Conservation (phyloP, 148 eudicot genomes). For the Beta vulgaris region DNA sequence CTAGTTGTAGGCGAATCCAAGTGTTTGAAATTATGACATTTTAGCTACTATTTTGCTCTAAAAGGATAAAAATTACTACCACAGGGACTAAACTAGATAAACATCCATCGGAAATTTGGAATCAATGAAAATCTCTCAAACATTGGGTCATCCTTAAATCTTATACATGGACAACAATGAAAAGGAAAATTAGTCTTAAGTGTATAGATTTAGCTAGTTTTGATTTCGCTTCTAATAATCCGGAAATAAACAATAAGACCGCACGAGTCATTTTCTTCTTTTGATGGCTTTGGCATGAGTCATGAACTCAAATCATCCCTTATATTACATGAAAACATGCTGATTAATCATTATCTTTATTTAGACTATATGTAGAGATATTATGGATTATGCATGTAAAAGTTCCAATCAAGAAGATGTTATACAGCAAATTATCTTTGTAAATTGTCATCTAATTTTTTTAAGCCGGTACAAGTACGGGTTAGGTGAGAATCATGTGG, state of each 20-base stretch:
- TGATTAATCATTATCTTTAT: too few species aligned
- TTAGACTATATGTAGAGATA: too few species aligned
- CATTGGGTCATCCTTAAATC: background rate
- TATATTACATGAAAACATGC: too few species aligned
- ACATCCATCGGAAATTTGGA: too few species aligned
- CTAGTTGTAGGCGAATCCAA: constrained; percentile 11
- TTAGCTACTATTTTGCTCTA: background rate
- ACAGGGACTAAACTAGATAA: too few species aligned
- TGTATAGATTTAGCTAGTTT: background rate
- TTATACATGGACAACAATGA: background rate
- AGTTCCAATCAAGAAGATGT: too few species aligned
- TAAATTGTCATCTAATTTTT: too few species aligned
- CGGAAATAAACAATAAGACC: background rate
- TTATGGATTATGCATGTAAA: too few species aligned
- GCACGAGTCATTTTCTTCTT: too few species aligned
- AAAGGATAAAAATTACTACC: background rate
- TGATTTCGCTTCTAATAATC: background rate
- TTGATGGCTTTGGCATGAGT: background rate
- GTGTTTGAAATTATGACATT: background rate
- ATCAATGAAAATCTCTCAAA: background rate
- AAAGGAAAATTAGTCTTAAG: background rate
- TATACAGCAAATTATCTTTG: too few species aligned
- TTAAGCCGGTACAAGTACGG: too few species aligned
- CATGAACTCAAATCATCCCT: background rate
- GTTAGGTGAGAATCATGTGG: too few species aligned